Percentiles rank a stretch among this genome's conserved stretches.
Evolutionary conservation across 331 rosid species (phyloP).

Genomic region (Malus hybrid): DNA sequence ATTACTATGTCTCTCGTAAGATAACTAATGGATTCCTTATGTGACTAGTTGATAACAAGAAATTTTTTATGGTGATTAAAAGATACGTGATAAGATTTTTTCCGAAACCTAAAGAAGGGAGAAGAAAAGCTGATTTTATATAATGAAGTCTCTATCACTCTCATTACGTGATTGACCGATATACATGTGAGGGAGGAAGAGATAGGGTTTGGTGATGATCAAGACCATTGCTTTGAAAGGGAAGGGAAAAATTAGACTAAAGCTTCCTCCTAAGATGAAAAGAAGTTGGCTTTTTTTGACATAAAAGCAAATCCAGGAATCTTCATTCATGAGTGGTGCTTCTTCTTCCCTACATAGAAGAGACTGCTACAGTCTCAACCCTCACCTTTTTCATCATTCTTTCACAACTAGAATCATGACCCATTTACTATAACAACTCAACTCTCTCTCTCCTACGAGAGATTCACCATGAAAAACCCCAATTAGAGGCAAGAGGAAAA

Average conservation of each 20-base stretch:
- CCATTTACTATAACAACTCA: conserved; percentile 47
- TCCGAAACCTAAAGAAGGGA: too few species aligned
- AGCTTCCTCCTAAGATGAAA: conserved; percentile 58
- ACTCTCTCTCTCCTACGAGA: neutral
- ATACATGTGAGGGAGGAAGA: neutral
- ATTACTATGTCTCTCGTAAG: too few species aligned
- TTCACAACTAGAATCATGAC: conserved; percentile 60
- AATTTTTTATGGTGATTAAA: too few species aligned
- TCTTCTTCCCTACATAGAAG: conserved; percentile 4
- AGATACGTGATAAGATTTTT: too few species aligned
- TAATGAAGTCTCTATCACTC: too few species aligned
- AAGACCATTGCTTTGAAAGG: conserved; percentile 63
- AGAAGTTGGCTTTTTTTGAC: conserved; percentile 53
- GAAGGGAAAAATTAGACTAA: conserved; percentile 73
- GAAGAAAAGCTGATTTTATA: too few species aligned
- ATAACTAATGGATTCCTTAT: too few species aligned
- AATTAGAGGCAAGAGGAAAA: neutral
- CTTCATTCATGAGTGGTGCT: conserved; percentile 32
- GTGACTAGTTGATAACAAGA: too few species aligned
- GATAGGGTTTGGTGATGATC: conserved; percentile 59
- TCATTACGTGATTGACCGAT: too few species aligned
- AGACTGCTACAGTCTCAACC: conserved; percentile 31
- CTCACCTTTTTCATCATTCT: conserved; percentile 59
- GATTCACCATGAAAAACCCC: neutral
- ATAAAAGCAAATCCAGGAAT: conserved; percentile 69